Evolutionary conservation across 805 yeast species (phyloP).

Genomic region (Candida namnaoensis): DNA sequence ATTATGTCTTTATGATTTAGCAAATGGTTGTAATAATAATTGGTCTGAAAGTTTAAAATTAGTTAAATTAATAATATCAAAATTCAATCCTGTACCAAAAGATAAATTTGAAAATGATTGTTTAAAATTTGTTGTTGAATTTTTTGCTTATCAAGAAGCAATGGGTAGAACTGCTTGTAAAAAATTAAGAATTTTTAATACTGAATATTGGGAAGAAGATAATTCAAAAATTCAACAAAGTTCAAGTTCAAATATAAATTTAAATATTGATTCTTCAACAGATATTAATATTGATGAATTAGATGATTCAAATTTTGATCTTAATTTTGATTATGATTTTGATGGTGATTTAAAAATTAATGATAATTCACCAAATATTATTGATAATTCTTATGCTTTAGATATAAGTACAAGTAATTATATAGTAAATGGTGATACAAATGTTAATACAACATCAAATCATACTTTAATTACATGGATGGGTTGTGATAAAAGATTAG

Average conservation of each 20-base stretch:
- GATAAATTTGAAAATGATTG: background rate
- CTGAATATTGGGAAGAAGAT: slow-evolving; percentile 3
- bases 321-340: too few species aligned
- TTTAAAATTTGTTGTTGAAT: slow-evolving; percentile 1
- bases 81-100: background rate
- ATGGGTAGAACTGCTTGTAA: slow-evolving; percentile 7
- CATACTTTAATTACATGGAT: slow-evolving; percentile 3
- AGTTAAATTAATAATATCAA: background rate
- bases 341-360: too few species aligned
- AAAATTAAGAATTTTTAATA: slow-evolving; percentile 1
- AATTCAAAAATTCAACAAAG: too few species aligned
- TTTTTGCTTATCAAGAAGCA: slow-evolving; percentile 4
- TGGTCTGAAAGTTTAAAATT: slow-evolving; percentile 4
- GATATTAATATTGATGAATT: too few species aligned
- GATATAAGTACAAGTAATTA: too few species aligned
- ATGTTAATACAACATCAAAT: too few species aligned
- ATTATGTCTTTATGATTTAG: slow-evolving; percentile 3
- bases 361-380: too few species aligned
- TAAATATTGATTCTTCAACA: too few species aligned
- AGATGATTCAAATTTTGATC: too few species aligned
- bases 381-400: too few species aligned
- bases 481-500: slow-evolving; percentile 4
- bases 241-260: too few species aligned
- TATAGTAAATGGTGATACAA: too few species aligned
- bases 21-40: slow-evolving; percentile 4